Evolutionary conservation across 139 green algal genomes (phyloP), one percentile per base, ranked within the genome.

Genomic region (Mychonastes homosphaera): DNA sequence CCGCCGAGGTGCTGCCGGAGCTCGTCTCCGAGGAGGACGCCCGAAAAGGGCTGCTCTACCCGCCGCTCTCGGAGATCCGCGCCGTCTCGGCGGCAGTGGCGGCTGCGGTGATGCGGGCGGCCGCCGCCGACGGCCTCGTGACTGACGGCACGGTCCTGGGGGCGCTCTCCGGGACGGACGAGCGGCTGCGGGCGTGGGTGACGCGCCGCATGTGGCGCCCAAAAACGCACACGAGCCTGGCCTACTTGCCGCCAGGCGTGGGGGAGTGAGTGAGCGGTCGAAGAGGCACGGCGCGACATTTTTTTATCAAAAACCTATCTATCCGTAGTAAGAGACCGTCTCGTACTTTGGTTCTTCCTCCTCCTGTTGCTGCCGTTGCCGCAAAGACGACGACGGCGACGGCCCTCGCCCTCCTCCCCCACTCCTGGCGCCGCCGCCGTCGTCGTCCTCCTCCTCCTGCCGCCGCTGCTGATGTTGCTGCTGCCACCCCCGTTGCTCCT

Each of bases 1-100:
- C 85, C 2, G 80, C 86, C 7, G 82, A 94, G 59, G 35, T 55
- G 29, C 71, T 96, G 28, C 74, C 82, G 69, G 40, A 40, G 8
- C 58, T 87, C 33, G 64, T 92, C 18, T 60, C 49, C 0, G 15
- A 64, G 19, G 71, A 83, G 54, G 83, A 92, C 41, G 46, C 88
- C 29, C 24, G 32, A 16, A 29, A 56, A 56, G 75, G 70, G 10
- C 49, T 58, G 23, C 67, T 78, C 27, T 82, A 77, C 61, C 75
- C 75, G 4, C 40, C 27, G 24, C 63, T 83, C 56, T 24, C 44
- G 54, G 65, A 71, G 36, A 86, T 86, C 59, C 76, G 86, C 6
- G 49, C 67, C 13, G 84, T 89, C 55, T 73, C 63, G 2, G 58
- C 62, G 4, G 19, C 44, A 2, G 65, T 91, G 12, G 83, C 82